Conservation (phyloP, 2,329 filamentous ascomycete species). For the Aspergillus melleus region DNA sequence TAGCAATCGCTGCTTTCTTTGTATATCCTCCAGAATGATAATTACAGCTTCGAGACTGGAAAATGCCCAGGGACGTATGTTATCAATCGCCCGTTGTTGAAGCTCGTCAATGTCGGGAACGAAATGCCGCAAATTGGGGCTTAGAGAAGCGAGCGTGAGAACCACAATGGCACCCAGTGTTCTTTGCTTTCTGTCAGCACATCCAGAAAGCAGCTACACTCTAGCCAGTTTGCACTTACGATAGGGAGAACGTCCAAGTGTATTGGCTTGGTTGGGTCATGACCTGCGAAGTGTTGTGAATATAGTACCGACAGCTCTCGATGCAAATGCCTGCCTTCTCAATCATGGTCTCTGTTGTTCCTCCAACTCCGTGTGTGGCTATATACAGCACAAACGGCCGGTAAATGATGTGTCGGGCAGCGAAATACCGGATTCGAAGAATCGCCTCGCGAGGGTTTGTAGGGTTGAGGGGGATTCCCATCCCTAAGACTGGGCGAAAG, state of each 20-base stretch:
- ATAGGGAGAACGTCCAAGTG: slow-evolving; percentile 1
- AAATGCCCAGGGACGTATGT: slow-evolving; percentile 1
- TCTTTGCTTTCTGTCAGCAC: not conserved
- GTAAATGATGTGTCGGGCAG: not conserved
- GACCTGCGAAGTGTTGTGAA: not conserved
- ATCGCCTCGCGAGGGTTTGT: not conserved
- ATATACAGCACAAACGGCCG: not conserved
- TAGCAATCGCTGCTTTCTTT: not conserved
- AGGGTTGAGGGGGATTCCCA: not conserved
- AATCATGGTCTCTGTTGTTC: not conserved
- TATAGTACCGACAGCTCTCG: slow-evolving; percentile 1
- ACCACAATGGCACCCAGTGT: not conserved
- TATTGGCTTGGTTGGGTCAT: not conserved
- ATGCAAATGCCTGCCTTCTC: slow-evolving; percentile 1
- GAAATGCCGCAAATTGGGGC: not conserved
- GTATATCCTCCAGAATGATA: not conserved
- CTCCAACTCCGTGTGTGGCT: not conserved
- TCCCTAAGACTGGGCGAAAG: not conserved
- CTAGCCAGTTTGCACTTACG: not conserved
- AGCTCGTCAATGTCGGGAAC: slow-evolving; percentile 2
- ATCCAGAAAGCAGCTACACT: not conserved
- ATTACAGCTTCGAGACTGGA: not conserved
- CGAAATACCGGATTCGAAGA: not conserved
- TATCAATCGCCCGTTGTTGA: not conserved
- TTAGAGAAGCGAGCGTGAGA: not conserved